These are phyloP conservation scores for Zygosaccharomyces pseudobailii DNA, from an alignment of 1,139 yeast species.

Conservation along the genomic window DNA sequence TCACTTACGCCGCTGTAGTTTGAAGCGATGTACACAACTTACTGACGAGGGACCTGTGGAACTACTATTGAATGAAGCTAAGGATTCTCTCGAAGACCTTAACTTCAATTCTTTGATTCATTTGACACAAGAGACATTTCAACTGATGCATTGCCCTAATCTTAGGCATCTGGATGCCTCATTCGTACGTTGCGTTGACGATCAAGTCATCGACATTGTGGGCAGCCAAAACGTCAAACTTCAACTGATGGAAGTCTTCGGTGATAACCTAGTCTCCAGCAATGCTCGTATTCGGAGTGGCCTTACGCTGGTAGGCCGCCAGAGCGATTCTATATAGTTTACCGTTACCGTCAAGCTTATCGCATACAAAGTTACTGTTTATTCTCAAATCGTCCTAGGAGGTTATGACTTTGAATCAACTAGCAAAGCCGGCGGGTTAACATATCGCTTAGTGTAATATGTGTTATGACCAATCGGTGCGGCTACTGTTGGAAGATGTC, in stretches of 20 bases:
- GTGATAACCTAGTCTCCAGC: slow-evolving; percentile 64
- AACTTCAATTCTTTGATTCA: slow-evolving; percentile 64
- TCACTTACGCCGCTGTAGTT: slow-evolving; percentile 57
- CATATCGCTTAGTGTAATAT: too few species aligned
- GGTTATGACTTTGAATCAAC: too few species aligned
- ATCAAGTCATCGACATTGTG: slow-evolving; percentile 50
- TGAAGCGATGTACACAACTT: slow-evolving; percentile 62
- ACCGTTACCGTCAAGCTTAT: slow-evolving; percentile 29
- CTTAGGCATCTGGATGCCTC: slow-evolving; percentile 67
- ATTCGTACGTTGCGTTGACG: slow-evolving; percentile 70
- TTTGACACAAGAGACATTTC: slow-evolving; percentile 49
- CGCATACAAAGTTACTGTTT: neutral
- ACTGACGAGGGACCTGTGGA: slow-evolving; percentile 60
- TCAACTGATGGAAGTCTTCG: slow-evolving; percentile 69
- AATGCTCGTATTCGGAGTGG: slow-evolving; percentile 50
- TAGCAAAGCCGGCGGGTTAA: too few species aligned
- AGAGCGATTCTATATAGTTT: slow-evolving; percentile 51
- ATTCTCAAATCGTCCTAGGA: neutral
- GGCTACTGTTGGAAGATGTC: neutral
- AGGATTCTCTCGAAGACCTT: slow-evolving; percentile 59
- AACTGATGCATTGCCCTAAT: slow-evolving; percentile 50
- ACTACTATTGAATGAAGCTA: slow-evolving; percentile 54
- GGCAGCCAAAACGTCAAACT: slow-evolving; percentile 57
- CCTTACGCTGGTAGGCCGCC: slow-evolving; percentile 69
- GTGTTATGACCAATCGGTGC: neutral